Evolutionary conservation across 345 rosid genomes (phyloP), one percentile per base, ranked within the genome.

Genomic region (Murraya koenigii): DNA sequence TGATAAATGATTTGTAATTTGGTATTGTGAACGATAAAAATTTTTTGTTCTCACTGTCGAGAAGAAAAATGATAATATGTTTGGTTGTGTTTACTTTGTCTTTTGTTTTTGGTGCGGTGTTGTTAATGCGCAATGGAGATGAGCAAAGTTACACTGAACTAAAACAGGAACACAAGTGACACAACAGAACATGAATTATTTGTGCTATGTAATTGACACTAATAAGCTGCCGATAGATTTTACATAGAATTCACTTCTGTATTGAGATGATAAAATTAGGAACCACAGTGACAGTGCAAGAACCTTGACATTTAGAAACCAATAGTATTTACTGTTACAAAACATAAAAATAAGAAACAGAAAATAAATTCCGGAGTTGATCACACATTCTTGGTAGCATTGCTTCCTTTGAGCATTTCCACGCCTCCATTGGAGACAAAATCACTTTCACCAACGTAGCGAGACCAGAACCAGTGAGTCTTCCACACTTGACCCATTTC

Each of bases 381-480:
- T 74, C 81, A 87, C 17, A 87, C 86, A 63, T 7, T 77, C 80
- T 88, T 87, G 1, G 67, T 20, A 4, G 52, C 81, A 33, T 6
- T 72, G 13, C 82, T 83, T 39, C 71, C 89, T 66, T 87, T 86
- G n/a, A 79, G 79, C 93, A 90, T 88, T 79, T 91, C 90, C 41
- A 86, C 23, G 8, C 69, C 70, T 7, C 83, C 87, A 68, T 66
- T 38, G 0, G 82, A 44, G 41, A 75, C 61, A 30, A 52, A 78
- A 19, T 79, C 87, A 23, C 74, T 79, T 14, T 77, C 87, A 0
- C 82, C 59, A 6, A 88, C 91, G 39, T 54, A 91, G 47, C 86
- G 86, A 10, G 92, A 82, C 96, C 93, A 91, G 80, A 73, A 90
- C 92, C 93, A 88, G 33, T 91, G 93, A 2, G 78, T 38, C 83